A percentile compares a stretch with the other conserved stretches of the same genome.
These are phyloP conservation scores for Xylariaceae sp. DNA, from an alignment of 2,329 filamentous ascomycete genomes.

Conservation along the genomic window DNA sequence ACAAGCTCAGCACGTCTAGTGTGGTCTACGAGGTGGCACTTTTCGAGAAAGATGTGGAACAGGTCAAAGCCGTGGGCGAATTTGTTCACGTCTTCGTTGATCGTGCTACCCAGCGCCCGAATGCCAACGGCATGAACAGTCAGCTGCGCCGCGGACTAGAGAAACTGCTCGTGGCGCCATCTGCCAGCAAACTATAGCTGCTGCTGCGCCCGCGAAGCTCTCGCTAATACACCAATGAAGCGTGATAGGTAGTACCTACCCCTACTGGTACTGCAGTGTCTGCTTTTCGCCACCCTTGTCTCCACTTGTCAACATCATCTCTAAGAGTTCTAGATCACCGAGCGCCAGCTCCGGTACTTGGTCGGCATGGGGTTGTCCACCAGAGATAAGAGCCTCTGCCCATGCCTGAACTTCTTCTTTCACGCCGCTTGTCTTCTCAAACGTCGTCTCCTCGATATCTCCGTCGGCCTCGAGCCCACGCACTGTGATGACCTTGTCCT, in stretches of 20 bases:
- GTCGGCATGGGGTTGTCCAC: slow-evolving; percentile 40
- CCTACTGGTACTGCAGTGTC: slow-evolving; percentile 38
- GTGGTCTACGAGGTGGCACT: slow-evolving; percentile 87
- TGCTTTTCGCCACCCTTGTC: slow-evolving; percentile 38
- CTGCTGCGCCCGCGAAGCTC: not conserved
- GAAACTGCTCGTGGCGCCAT: slow-evolving; percentile 42
- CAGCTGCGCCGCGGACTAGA: slow-evolving; percentile 55
- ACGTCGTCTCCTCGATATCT: slow-evolving; percentile 40
- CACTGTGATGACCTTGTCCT: slow-evolving; percentile 41
- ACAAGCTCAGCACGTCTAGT: slow-evolving; percentile 77
- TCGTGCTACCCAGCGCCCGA: slow-evolving; percentile 63
- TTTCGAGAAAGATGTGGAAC: slow-evolving; percentile 67
- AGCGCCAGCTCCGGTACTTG: slow-evolving; percentile 55
- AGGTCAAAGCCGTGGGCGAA: slow-evolving; percentile 77
- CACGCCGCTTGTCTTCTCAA: slow-evolving; percentile 50
- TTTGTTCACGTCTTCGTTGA: slow-evolving; percentile 90
- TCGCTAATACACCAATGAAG: not conserved
- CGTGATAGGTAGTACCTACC: slow-evolving; percentile 6
- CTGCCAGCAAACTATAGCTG: slow-evolving; percentile 27
- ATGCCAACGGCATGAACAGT: slow-evolving; percentile 56
- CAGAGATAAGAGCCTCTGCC: slow-evolving; percentile 47
- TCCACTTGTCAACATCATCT: slow-evolving; percentile 46
- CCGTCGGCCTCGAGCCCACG: slow-evolving; percentile 33
- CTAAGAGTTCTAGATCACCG: slow-evolving; percentile 55
- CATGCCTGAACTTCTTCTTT: slow-evolving; percentile 57